Percentiles rank a stretch among this genome's conserved stretches.
These are phyloP conservation scores for Lagenaria siceraria DNA, from an alignment of 306 rosid species.

Conservation along the genomic window DNA sequence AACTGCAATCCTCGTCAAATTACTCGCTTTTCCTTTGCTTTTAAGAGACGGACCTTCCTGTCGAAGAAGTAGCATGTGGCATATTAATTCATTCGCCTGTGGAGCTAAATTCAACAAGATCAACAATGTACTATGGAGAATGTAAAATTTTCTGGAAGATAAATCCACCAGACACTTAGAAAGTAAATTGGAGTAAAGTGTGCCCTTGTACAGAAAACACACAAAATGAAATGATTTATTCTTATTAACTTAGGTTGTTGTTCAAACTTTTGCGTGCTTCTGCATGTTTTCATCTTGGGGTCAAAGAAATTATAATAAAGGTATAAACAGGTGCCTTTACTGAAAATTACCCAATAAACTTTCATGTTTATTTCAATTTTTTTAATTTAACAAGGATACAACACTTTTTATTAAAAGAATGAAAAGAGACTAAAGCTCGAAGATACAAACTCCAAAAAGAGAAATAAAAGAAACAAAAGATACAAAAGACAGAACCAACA, in stretches of 20 bases:
- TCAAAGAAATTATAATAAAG: background rate
- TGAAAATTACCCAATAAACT: background rate
- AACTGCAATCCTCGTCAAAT: constrained; percentile 68
- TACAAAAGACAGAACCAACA: no score
- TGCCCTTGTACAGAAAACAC: background rate
- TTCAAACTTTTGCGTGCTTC: background rate
- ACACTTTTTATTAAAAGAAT: no score
- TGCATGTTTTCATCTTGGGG: no score
- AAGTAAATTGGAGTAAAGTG: background rate
- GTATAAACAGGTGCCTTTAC: background rate
- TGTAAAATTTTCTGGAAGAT: background rate
- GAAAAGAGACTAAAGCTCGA: no score
- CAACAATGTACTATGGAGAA: background rate
- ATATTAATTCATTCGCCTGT: constrained; percentile 3
- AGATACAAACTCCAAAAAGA: no score
- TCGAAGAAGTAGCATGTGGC: constrained; percentile 16
- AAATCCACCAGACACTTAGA: background rate
- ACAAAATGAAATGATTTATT: background rate
- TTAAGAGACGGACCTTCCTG: constrained; percentile 95
- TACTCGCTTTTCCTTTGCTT: constrained; percentile 82
- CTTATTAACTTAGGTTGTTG: background rate
- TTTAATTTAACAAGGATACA: no score
- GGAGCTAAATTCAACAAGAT: background rate
- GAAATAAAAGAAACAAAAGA: no score
- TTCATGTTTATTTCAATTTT: background rate